A percentile compares a stretch with the other conserved stretches of the same genome.
phyloP scores from a whole-genome alignment of 306 rosid species.

The Lablab purpureus region DNA sequence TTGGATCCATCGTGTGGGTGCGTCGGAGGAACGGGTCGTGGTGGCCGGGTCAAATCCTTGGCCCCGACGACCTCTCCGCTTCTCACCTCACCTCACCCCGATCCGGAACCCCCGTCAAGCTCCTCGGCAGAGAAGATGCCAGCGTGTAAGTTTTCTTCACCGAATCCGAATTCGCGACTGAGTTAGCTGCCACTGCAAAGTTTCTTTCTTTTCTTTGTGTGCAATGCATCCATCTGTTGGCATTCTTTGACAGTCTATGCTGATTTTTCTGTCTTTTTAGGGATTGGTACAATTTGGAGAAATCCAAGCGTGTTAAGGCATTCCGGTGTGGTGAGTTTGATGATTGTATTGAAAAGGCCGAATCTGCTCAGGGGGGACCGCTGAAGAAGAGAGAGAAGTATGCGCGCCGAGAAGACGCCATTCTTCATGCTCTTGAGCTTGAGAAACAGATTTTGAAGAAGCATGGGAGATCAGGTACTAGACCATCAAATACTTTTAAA shows the following conservation, averaged over 20 bases:
- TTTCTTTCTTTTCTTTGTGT: background rate
- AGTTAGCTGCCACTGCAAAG: background rate
- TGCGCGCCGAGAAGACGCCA: constrained; percentile 95
- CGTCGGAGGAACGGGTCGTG: constrained; percentile 62
- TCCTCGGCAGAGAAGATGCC: constrained; percentile 60
- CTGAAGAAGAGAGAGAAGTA: constrained; percentile 92
- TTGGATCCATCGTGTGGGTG: constrained; percentile 63
- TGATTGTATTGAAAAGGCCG: constrained; percentile 89
- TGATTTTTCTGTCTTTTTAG: constrained; percentile 43
- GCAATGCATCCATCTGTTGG: background rate
- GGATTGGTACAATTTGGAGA: constrained; percentile 98
- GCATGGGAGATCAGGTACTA: constrained; percentile 58
- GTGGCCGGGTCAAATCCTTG: constrained; percentile 65
- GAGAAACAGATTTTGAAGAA: constrained; percentile 70
- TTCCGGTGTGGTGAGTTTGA: constrained; percentile 97
- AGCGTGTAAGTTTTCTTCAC: constrained; percentile 50
- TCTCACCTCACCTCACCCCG: constrained; percentile 62
- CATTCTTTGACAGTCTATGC: background rate
- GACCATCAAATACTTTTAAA: constrained; percentile 50
- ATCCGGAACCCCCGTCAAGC: constrained; percentile 62
- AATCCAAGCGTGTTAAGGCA: constrained; percentile 95
- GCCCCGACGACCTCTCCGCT: constrained; percentile 50
- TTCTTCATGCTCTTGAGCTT: constrained; percentile 94
- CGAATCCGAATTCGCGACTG: background rate
- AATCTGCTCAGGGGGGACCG: constrained; percentile 81